Evolutionary conservation across 441 rosid genomes (phyloP).

Genomic region (Populus hybrid): DNA sequence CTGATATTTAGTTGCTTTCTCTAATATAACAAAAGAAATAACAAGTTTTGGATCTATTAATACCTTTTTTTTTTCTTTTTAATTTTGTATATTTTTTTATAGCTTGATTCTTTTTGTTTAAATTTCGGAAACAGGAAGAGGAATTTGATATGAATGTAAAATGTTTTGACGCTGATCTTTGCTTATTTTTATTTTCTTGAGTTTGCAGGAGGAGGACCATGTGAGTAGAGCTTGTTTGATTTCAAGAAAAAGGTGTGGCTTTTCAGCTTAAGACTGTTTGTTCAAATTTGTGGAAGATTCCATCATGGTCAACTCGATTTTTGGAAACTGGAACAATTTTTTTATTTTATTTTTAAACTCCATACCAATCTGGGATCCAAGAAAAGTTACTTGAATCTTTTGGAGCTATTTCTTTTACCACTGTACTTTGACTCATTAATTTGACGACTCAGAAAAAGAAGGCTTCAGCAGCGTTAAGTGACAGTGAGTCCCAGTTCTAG

Average conservation of each 20-base stretch:
- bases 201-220: neutral
- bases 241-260: neutral
- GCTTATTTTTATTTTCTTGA: neutral
- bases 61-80: too few species aligned
- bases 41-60: neutral
- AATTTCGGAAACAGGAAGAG: neutral
- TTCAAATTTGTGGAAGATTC: neutral
- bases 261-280: neutral
- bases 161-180: neutral
- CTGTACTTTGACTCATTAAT: conserved; percentile 32
- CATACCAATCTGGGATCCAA: conserved; percentile 32
- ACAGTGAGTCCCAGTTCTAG: conserved; percentile 13
- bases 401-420: conserved; percentile 29
- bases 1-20: neutral
- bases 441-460: conserved; percentile 32
- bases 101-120: neutral
- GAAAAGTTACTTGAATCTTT: conserved; percentile 7
- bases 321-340: neutral
- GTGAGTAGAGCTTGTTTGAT: neutral
- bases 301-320: neutral
- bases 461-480: conserved; percentile 11
- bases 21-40: neutral
- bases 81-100: too few species aligned
- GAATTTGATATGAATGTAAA: neutral
- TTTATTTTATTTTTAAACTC: neutral